Evolutionary conservation across 495 filamentous ascomycete species (phyloP).

Genomic region (Tetracladium marchalianum): DNA sequence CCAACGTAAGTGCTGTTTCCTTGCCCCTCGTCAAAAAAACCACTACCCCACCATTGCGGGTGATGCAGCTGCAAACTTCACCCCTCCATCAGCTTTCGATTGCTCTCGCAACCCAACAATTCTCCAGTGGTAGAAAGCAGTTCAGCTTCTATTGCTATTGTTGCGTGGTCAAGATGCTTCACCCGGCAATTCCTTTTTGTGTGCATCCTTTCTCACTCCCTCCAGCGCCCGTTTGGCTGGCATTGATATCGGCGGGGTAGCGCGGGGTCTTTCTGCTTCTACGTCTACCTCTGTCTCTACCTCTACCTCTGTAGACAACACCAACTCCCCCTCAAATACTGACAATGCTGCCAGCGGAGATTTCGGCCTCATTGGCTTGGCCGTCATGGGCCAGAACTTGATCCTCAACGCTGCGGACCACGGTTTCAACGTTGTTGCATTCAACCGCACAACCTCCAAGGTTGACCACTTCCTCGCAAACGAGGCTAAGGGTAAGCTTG

Average conservation of each 20-base stretch:
- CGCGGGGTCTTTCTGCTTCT: neutral
- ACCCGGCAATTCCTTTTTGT: conserved; percentile 2
- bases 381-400: conserved; percentile 96
- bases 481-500: conserved; percentile 71
- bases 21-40: neutral
- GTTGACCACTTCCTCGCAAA: conserved; percentile 91
- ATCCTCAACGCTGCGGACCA: conserved; percentile 97
- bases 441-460: conserved; percentile 96
- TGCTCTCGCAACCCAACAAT: neutral
- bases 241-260: conserved; percentile 59
- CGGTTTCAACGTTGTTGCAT: conserved; percentile 90
- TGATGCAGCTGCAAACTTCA: conserved; percentile 3
- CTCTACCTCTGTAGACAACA: neutral
- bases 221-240: conserved; percentile 77
- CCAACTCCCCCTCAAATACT: conserved; percentile 7
- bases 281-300: neutral
- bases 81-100: neutral
- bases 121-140: neutral
- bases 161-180: neutral
- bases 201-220: conserved; percentile 33
- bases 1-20: conserved; percentile 17
- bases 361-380: conserved; percentile 99
- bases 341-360: conserved; percentile 46
- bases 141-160: neutral
- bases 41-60: conserved; percentile 19